Conservation (phyloP, 805 yeast genomes). For the Nakazawaea ishiwadae region DNA sequence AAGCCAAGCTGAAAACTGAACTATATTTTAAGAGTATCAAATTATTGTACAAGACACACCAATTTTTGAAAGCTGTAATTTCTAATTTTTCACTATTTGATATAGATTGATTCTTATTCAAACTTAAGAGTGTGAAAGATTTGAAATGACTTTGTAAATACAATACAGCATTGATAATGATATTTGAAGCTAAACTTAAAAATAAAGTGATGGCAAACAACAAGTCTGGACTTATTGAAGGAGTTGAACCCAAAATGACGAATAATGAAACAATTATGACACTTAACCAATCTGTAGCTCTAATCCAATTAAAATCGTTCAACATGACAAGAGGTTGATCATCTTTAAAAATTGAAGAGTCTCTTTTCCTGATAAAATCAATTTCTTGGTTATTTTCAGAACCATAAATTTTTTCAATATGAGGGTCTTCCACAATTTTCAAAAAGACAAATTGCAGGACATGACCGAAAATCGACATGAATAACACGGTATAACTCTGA, state of each 20-base stretch:
- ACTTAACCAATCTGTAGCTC: slow-evolving; percentile 60
- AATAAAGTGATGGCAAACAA: slow-evolving; percentile 31
- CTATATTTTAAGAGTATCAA: slow-evolving; percentile 14
- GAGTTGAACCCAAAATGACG: slow-evolving; percentile 29
- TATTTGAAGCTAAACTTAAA: slow-evolving; percentile 46
- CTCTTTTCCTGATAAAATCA: slow-evolving; percentile 29
- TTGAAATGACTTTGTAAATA: slow-evolving; percentile 55
- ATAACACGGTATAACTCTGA: slow-evolving; percentile 64
- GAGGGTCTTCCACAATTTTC: slow-evolving; percentile 78
- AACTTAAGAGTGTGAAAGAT: slow-evolving; percentile 54
- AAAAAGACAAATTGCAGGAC: slow-evolving; percentile 71
- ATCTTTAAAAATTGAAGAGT: slow-evolving; percentile 14
- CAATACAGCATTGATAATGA: slow-evolving; percentile 46
- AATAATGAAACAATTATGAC: slow-evolving; percentile 37
- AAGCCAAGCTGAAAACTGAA: slow-evolving; percentile 12
- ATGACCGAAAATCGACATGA: slow-evolving; percentile 72
- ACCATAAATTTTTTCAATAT: slow-evolving; percentile 75
- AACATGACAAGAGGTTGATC: slow-evolving; percentile 49
- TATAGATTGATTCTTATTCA: slow-evolving; percentile 53
- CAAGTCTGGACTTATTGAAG: slow-evolving; percentile 6
- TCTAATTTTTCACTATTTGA: slow-evolving; percentile 13
- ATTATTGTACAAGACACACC: slow-evolving; percentile 57
- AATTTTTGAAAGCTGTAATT: slow-evolving; percentile 53
- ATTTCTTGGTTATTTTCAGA: slow-evolving; percentile 7
- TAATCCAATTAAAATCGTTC: slow-evolving; percentile 55